A percentile compares a stretch with the other conserved stretches of the same genome.
phyloP scores from a whole-genome alignment of 2,329 filamentous ascomycete species.

The Fusarium floridanum region DNA sequence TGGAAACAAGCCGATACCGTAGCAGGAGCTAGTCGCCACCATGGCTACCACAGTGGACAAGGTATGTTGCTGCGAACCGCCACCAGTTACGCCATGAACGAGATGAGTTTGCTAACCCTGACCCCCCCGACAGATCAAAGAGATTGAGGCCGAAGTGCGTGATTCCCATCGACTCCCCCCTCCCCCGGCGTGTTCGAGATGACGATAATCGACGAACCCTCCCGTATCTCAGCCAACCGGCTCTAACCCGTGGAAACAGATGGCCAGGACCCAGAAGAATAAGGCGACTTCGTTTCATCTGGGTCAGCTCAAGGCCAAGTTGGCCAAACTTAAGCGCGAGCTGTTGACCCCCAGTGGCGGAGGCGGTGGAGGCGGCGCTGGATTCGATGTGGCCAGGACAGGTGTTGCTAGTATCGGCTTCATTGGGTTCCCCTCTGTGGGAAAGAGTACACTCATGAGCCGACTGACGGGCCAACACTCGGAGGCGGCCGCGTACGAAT shows the following conservation, averaged over 20 bases:
- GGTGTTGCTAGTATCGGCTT: slow-evolving; percentile 98
- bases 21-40: slow-evolving; percentile 55
- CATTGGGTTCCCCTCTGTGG: slow-evolving; percentile 97
- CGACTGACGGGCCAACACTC: slow-evolving; percentile 95
- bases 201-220: slow-evolving; percentile 4
- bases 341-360: slow-evolving; percentile 88
- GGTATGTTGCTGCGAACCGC: slow-evolving; percentile 63
- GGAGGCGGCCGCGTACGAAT: slow-evolving; percentile 97
- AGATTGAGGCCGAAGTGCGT: slow-evolving; percentile 92
- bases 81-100: slow-evolving; percentile 11
- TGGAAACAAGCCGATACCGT: slow-evolving; percentile 22
- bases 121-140: slow-evolving; percentile 79
- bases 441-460: slow-evolving; percentile 98
- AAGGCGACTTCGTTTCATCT: slow-evolving; percentile 95
- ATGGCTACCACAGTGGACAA: slow-evolving; percentile 99
- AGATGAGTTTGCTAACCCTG: slow-evolving; percentile 51
- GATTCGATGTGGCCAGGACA: slow-evolving; percentile 97
- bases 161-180: slow-evolving; percentile 20
- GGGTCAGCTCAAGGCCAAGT: slow-evolving; percentile 96
- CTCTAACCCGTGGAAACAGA: slow-evolving; percentile 63
- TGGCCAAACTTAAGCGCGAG: slow-evolving; percentile 97
- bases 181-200: slow-evolving; percentile 23
- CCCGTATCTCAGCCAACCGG: slow-evolving; percentile 8
- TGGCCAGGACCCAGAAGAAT: slow-evolving; percentile 98
- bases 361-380: slow-evolving; percentile 81